phyloP scores from a whole-genome alignment of 495 filamentous ascomycete genomes.

The Neurospora cerealis region DNA sequence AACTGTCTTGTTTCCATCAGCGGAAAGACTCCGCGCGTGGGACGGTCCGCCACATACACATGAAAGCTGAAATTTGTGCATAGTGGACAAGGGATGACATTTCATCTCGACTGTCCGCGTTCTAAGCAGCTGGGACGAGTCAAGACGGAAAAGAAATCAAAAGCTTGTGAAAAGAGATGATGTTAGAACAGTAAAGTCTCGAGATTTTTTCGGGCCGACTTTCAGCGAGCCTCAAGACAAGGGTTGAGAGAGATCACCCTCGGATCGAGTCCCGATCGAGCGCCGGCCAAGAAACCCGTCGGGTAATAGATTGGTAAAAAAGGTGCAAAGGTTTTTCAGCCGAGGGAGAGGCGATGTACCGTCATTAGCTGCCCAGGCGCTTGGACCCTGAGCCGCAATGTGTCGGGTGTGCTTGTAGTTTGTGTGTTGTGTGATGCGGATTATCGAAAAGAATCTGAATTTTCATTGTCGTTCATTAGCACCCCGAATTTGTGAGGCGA shows the following conservation, averaged over 20 bases:
- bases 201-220: background rate
- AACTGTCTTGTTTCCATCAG: background rate
- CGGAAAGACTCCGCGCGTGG: background rate
- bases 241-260: background rate
- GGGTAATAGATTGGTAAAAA: background rate
- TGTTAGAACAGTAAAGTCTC: background rate
- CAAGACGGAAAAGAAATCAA: background rate
- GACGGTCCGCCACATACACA: background rate
- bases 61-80: background rate
- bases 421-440: background rate
- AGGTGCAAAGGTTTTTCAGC: background rate
- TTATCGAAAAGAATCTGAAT: background rate
- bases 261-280: background rate
- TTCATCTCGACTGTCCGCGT: background rate
- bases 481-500: background rate
- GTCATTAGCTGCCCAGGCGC: background rate
- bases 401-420: background rate
- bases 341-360: background rate
- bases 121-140: background rate
- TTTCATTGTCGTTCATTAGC: background rate
- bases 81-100: background rate
- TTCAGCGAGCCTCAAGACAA: background rate
- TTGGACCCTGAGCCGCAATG: background rate
- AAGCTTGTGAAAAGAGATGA: background rate
- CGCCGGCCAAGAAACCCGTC: background rate